Conservation (phyloP, 768 basidiomycete species). For the Botryobasidium botryosum region DNA sequence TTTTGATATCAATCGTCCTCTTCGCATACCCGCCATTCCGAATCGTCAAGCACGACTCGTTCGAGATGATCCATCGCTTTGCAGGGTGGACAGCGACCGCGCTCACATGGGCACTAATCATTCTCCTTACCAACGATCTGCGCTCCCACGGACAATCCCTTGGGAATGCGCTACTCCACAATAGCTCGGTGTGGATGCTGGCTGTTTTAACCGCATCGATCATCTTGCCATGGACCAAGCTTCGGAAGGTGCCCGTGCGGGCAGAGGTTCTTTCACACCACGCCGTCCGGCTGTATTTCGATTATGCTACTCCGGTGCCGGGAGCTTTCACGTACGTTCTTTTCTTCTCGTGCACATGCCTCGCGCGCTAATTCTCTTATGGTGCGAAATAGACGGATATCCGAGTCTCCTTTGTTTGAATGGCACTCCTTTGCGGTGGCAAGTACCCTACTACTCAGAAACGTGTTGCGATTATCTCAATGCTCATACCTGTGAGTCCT, state of each 20-base stretch:
- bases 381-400: conserved; percentile 3
- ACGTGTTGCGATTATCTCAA: too few species aligned
- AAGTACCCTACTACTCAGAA: conserved; percentile 8
- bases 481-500: too few species aligned
- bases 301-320: conserved; percentile 33
- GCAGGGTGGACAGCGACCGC: conserved; percentile 37
- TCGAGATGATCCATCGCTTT: conserved; percentile 41
- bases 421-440: conserved; percentile 11
- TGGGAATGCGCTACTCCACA: conserved; percentile 27
- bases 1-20: conserved; percentile 32
- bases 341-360: conserved; percentile 19
- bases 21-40: conserved; percentile 37
- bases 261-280: conserved; percentile 38
- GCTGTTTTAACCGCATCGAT: conserved; percentile 37
- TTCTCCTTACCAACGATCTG: conserved; percentile 39
- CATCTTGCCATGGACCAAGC: conserved; percentile 40
- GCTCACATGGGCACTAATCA: conserved; percentile 39
- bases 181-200: conserved; percentile 40
- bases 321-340: conserved; percentile 34
- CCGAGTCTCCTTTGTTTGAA: conserved; percentile 8
- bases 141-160: conserved; percentile 23
- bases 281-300: conserved; percentile 40
- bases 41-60: conserved; percentile 31
- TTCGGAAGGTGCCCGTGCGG: conserved; percentile 36
- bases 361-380: too few species aligned